Percentiles rank a stretch among this genome's conserved stretches.
phyloP scores from a whole-genome alignment of 108 stramenopile species.

The Schizochytrium sp. region DNA sequence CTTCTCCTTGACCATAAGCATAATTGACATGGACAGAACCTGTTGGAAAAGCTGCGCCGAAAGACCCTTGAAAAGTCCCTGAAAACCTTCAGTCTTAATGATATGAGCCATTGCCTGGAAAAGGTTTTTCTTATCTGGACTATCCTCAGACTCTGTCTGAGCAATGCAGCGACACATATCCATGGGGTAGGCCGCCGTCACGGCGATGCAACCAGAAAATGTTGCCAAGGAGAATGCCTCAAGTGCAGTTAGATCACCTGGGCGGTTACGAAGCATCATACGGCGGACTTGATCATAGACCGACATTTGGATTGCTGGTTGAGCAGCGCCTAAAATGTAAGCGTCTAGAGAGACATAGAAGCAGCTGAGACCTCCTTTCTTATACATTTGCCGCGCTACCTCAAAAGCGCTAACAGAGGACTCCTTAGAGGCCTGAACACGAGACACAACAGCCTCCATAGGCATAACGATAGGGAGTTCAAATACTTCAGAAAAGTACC shows the following conservation, averaged over 20 bases:
- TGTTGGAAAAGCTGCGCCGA: conserved; percentile 49
- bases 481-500: conserved; percentile 36
- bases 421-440: conserved; percentile 31
- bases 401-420: conserved; percentile 11
- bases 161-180: conserved; percentile 58
- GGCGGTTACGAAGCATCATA: conserved; percentile 10
- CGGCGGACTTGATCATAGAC: conserved; percentile 41
- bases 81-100: conserved; percentile 50
- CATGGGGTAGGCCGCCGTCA: conserved; percentile 44
- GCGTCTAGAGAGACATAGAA: conserved; percentile 56
- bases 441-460: conserved; percentile 55
- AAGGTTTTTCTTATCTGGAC: conserved; percentile 19
- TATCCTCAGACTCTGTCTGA: background rate
- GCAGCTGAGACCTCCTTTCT: conserved; percentile 11
- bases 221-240: conserved; percentile 43
- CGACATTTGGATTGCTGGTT: conserved; percentile 59
- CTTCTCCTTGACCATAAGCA: conserved; percentile 57
- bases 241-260: conserved; percentile 11
- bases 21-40: conserved; percentile 20
- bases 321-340: conserved; percentile 39
- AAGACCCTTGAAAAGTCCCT: conserved; percentile 46
- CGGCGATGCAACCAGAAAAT: conserved; percentile 27
- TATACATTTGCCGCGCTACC: conserved; percentile 40
- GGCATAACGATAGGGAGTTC: conserved; percentile 55
- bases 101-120: conserved; percentile 58